These are phyloP conservation scores for Mortierella alpina DNA, from an alignment of 192 early-diverging fungal genomes.

Conservation along the genomic window DNA sequence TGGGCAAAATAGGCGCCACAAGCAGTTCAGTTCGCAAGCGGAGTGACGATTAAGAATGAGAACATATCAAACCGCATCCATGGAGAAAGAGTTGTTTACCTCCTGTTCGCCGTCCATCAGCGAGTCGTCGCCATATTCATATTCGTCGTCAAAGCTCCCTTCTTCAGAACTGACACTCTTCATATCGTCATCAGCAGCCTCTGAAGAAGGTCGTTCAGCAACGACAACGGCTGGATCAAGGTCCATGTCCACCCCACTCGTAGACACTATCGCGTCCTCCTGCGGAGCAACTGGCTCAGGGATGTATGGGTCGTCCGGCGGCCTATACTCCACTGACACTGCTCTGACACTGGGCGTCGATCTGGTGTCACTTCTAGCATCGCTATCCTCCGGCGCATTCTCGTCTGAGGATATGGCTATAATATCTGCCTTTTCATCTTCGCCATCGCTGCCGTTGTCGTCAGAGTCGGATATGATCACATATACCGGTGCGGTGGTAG, in stretches of 20 bases:
- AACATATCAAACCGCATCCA: neutral
- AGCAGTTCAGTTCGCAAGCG: too few relatives aligned
- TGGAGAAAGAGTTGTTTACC: constrained; percentile 13
- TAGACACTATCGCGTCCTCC: too few relatives aligned
- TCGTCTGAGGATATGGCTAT: neutral
- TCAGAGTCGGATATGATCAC: constrained; percentile 12
- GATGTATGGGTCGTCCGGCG: too few relatives aligned
- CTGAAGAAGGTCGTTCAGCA: neutral
- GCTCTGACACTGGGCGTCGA: neutral
- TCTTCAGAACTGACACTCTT: neutral
- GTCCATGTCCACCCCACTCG: too few relatives aligned
- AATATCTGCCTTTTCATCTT: neutral
- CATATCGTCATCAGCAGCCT: neutral
- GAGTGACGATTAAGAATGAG: neutral
- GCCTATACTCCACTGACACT: too few relatives aligned
- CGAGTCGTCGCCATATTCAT: constrained; percentile 23
- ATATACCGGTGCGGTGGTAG: neutral
- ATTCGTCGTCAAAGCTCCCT: constrained; percentile 4
- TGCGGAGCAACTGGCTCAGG: too few relatives aligned
- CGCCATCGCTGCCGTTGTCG: neutral
- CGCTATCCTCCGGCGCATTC: neutral
- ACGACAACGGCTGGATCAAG: too few relatives aligned
- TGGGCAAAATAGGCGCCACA: too few relatives aligned
- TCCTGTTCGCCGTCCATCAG: constrained; percentile 14
- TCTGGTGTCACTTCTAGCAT: neutral